phyloP scores from a whole-genome alignment of 768 basidiomycete genomes.

The Gloeostereum incarnatum region DNA sequence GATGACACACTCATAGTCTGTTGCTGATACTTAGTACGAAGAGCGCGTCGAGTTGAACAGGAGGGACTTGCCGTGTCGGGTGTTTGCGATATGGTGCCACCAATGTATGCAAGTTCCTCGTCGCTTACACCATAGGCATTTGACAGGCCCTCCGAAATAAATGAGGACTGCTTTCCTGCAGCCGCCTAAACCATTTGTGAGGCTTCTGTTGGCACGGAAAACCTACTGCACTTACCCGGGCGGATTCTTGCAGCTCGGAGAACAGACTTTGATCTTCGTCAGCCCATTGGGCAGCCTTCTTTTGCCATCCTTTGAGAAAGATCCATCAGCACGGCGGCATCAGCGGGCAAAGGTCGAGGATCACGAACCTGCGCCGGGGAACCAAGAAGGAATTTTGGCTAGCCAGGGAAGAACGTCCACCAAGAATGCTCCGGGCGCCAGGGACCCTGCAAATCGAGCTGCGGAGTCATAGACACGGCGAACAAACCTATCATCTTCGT shows the following conservation, averaged over 20 bases:
- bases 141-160: background rate
- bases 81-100: background rate
- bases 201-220: no score
- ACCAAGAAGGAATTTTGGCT: background rate
- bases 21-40: background rate
- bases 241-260: background rate
- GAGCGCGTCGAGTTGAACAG: background rate
- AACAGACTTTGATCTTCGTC: background rate
- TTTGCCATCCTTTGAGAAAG: background rate
- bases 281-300: background rate
- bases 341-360: background rate
- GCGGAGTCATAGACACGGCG: background rate
- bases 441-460: background rate
- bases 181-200: background rate
- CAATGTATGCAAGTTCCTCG: background rate
- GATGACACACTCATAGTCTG: slow-evolving; percentile 22
- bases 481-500: background rate
- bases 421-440: background rate
- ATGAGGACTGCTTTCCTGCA: background rate
- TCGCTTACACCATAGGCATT: background rate
- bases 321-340: background rate
- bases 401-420: background rate
- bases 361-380: background rate
- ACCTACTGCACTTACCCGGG: background rate
- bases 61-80: background rate